phyloP scores from a whole-genome alignment of 164 flowering plant genomes.

The Platanus orientalis region DNA sequence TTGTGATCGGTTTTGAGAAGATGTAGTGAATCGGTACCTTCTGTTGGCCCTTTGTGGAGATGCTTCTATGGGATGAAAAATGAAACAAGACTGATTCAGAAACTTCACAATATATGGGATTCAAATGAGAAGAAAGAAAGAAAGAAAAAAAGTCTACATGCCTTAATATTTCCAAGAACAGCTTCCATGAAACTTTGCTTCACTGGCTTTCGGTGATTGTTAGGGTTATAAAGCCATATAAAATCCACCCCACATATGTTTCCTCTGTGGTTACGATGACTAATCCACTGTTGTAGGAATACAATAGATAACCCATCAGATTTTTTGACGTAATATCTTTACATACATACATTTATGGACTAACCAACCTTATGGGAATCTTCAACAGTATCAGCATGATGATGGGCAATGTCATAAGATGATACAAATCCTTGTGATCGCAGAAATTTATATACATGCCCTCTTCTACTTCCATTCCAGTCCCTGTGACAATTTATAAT shows the following conservation, averaged over 20 bases:
- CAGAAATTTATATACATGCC: constrained; percentile 26
- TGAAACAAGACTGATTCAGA: background rate
- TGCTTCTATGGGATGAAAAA: constrained; percentile 8
- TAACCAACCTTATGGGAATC: constrained; percentile 21
- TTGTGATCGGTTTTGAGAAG: too few species aligned
- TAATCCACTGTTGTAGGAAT: constrained; percentile 21
- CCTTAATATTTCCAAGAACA: constrained; percentile 22
- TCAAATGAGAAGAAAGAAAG: too few species aligned
- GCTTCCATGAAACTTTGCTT: constrained; percentile 25
- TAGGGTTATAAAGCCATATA: constrained; percentile 28
- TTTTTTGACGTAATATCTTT: background rate
- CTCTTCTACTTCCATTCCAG: constrained; percentile 32
- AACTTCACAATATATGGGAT: background rate
- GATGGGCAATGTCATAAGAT: constrained; percentile 28
- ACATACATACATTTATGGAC: background rate
- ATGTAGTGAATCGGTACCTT: too few species aligned
- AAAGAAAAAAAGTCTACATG: background rate
- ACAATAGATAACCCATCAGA: background rate
- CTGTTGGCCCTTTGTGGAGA: too few species aligned
- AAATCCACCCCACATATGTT: constrained; percentile 31
- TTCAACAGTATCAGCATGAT: constrained; percentile 12
- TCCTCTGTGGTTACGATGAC: constrained; percentile 33
- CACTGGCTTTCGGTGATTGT: constrained; percentile 16
- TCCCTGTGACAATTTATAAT: constrained; percentile 11
- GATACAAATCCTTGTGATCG: constrained; percentile 30